Percentiles rank a stretch among this genome's conserved stretches.
phyloP scores from a whole-genome alignment of 768 basidiomycete species.

The Megacollybia marginata region DNA sequence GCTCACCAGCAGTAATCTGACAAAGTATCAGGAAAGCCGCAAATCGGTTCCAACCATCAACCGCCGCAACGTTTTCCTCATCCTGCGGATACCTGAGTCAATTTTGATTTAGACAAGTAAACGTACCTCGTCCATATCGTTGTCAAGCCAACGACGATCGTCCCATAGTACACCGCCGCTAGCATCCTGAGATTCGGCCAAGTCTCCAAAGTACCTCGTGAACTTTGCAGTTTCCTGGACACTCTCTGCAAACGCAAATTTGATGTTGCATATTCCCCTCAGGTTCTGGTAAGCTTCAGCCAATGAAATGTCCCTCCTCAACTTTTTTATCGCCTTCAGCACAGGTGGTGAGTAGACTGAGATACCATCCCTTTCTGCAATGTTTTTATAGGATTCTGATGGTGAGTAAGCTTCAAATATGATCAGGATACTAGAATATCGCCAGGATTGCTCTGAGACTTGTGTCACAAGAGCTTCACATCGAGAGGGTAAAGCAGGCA shows the following conservation, averaged over 20 bases:
- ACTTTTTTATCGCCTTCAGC: constrained; percentile 61
- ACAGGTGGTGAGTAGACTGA: constrained; percentile 60
- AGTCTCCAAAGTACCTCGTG: constrained; percentile 51
- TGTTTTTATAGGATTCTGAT: constrained; percentile 24
- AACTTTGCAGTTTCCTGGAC: constrained; percentile 51
- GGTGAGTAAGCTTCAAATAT: constrained; percentile 64
- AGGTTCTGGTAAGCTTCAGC: constrained; percentile 54
- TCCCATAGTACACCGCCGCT: constrained; percentile 47
- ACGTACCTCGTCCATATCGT: constrained; percentile 44
- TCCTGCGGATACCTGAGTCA: constrained; percentile 31
- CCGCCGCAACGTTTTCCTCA: constrained; percentile 47
- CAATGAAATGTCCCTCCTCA: constrained; percentile 56
- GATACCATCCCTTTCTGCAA: constrained; percentile 10
- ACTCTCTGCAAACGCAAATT: constrained; percentile 56
- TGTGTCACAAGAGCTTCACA: constrained; percentile 34
- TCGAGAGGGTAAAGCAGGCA: constrained; percentile 42
- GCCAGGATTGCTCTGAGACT: constrained; percentile 57
- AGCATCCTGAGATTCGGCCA: constrained; percentile 37
- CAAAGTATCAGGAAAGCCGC: constrained; percentile 39
- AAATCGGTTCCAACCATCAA: constrained; percentile 40
- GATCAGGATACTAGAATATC: constrained; percentile 45
- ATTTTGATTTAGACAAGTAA: constrained; percentile 1
- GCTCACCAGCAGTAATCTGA: constrained; percentile 28
- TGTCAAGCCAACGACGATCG: constrained; percentile 54
- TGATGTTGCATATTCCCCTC: constrained; percentile 31